These are phyloP conservation scores for Colletotrichum sp. DNA, from an alignment of 2,329 filamentous ascomycete species.

Conservation along the genomic window DNA sequence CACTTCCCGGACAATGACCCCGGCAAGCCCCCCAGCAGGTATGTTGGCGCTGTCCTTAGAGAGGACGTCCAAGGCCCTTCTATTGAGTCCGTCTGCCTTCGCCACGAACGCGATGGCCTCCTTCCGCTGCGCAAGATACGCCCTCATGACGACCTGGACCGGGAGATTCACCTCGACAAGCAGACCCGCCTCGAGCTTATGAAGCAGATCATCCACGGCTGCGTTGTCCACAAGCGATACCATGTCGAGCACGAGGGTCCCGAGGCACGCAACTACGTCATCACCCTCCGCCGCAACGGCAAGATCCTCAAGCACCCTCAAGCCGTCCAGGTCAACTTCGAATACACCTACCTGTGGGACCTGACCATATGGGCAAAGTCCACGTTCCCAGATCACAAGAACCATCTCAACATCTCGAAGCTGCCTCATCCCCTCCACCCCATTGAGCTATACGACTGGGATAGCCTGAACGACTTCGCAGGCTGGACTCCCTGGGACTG, in stretches of 20 bases:
- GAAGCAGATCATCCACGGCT: background rate
- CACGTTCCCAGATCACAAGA: too few relatives aligned
- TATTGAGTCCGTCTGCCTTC: fast-evolving
- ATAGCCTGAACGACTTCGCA: too few relatives aligned
- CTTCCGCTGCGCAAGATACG: background rate
- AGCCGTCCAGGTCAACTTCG: background rate
- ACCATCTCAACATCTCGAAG: background rate
- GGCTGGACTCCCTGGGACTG: too few relatives aligned
- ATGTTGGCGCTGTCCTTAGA: background rate
- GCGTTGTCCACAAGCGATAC: fast-evolving
- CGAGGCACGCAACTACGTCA: background rate
- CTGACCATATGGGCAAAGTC: background rate
- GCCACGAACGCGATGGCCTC: background rate
- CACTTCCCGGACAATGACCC: too few relatives aligned
- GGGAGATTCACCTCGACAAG: background rate
- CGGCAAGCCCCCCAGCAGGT: too few relatives aligned
- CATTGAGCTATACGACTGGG: fast-evolving
- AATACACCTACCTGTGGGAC: fast-evolving
- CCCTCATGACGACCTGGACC: fast-evolving
- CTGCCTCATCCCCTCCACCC: background rate
- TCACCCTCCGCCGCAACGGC: background rate
- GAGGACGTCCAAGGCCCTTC: fast-evolving
- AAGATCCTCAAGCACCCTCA: fast-evolving
- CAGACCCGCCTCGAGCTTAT: fast-evolving
- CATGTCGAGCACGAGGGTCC: background rate